Evolutionary conservation across 345 rosid genomes (phyloP).

Genomic region (Heritiera fomes): DNA sequence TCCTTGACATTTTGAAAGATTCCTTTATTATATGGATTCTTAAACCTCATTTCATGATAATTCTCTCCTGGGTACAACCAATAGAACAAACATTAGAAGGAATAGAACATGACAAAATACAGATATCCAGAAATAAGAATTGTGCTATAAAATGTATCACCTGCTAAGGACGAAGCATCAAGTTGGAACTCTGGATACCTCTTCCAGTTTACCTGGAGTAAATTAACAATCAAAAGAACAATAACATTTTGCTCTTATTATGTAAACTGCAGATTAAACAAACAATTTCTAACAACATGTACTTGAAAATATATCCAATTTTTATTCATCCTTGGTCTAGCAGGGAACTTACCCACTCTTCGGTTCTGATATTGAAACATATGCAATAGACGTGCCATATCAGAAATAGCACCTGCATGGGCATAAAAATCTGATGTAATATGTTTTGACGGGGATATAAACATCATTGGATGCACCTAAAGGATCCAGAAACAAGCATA

Average conservation of each 20-base stretch:
- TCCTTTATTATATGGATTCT: constrained; percentile 57
- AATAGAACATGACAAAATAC: not conserved
- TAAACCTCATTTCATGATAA: constrained; percentile 27
- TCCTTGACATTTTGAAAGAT: constrained; percentile 45
- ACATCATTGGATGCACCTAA: not conserved
- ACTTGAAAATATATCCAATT: too few species aligned
- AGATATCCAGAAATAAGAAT: not conserved
- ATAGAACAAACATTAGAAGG: not conserved
- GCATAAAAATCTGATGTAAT: not conserved
- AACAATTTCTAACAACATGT: too few species aligned
- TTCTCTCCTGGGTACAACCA: constrained; percentile 36
- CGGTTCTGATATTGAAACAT: constrained; percentile 59
- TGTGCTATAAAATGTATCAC: too few species aligned
- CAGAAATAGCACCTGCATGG: constrained; percentile 34
- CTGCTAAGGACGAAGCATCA: too few species aligned
- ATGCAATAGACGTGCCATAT: constrained; percentile 38
- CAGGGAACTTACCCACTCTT: constrained; percentile 62
- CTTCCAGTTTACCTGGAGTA: too few species aligned
- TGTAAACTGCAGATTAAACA: too few species aligned
- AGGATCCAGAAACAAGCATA: not conserved
- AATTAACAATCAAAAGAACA: too few species aligned
- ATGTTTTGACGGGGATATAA: not conserved
- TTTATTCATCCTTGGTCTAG: not conserved
- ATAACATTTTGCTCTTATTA: too few species aligned
- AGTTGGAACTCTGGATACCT: too few species aligned